These are phyloP conservation scores for Fermentozyma sake DNA, from an alignment of 1,139 yeast species.

Conservation along the genomic window DNA sequence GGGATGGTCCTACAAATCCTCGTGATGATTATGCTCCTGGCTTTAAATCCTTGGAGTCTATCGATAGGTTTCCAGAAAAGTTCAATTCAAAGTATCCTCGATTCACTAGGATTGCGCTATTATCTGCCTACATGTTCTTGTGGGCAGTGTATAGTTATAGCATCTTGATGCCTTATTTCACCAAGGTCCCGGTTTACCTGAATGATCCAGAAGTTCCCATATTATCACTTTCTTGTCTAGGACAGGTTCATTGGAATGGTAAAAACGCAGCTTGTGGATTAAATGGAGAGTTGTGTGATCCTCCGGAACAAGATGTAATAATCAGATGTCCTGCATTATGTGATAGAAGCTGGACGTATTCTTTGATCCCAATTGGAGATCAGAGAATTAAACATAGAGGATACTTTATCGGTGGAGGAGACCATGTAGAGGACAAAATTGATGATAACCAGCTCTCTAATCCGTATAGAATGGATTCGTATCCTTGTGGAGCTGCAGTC, in stretches of 20 bases:
- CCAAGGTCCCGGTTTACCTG: constrained; percentile 19
- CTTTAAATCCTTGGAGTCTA: constrained; percentile 17
- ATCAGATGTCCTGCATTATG: constrained; percentile 90
- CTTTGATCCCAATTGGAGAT: constrained; percentile 73
- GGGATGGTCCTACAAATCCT: constrained; percentile 53
- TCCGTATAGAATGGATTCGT: constrained; percentile 86
- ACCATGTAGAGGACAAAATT: constrained; percentile 9
- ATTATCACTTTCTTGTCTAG: constrained; percentile 16
- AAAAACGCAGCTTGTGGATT: constrained; percentile 75
- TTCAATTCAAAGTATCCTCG: constrained; percentile 26
- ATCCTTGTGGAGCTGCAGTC: constrained; percentile 84
- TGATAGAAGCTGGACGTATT: constrained; percentile 72
- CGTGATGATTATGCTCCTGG: constrained; percentile 45
- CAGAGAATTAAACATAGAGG: constrained; percentile 65
- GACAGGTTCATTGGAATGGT: constrained; percentile 55
- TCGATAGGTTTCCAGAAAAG: constrained; percentile 44
- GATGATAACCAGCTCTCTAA: constrained; percentile 28
- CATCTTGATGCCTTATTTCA: constrained; percentile 36
- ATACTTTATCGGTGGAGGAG: constrained; percentile 74
- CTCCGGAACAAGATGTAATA: constrained; percentile 40
- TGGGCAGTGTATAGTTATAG: constrained; percentile 31
- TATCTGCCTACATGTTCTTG: constrained; percentile 33
- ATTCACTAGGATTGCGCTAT: constrained; percentile 20
- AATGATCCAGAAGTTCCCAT: constrained; percentile 3
- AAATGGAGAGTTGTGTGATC: constrained; percentile 55